These are phyloP conservation scores for Tolypocladium tropicale DNA, from an alignment of 2,329 filamentous ascomycete genomes.

Conservation along the genomic window DNA sequence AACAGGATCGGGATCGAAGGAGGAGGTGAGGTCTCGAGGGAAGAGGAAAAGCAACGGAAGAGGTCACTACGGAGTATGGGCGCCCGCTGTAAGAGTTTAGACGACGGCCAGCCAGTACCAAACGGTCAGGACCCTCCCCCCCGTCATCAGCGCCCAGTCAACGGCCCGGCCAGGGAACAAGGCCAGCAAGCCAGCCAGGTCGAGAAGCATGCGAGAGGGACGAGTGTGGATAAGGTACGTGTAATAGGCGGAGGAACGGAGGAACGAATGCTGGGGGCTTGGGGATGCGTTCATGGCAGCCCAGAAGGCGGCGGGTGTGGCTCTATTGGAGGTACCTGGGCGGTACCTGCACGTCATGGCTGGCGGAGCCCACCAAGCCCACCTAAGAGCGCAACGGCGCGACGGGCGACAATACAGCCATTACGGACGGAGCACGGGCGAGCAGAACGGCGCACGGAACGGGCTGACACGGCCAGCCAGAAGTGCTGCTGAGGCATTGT, in stretches of 20 bases:
- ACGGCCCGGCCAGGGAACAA: not conserved
- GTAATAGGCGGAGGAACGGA: constrained; percentile 4
- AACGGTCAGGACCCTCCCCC: not conserved
- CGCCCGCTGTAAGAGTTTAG: too few species aligned
- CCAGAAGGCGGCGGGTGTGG: not conserved
- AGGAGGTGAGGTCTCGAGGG: not conserved
- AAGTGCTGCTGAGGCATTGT: too few species aligned
- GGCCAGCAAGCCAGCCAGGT: not conserved
- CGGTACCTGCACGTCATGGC: not conserved
- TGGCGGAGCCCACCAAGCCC: not conserved
- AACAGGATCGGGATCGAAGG: not conserved
- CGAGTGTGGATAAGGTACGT: constrained; percentile 1
- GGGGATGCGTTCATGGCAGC: not conserved
- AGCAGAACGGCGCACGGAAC: too few species aligned
- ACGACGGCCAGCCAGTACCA: too few species aligned
- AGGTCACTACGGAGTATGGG: too few species aligned
- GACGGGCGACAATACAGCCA: too few species aligned
- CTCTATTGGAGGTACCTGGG: not conserved
- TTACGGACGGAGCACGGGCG: too few species aligned
- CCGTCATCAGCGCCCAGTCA: not conserved
- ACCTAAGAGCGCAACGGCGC: too few species aligned
- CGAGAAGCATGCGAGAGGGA: not conserved
- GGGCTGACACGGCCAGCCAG: too few species aligned
- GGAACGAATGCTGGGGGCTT: not conserved
- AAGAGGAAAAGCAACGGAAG: not conserved